Evolutionary conservation across 2,329 filamentous ascomycete genomes (phyloP).

Genomic region (Ceratocystis eucalypticola): DNA sequence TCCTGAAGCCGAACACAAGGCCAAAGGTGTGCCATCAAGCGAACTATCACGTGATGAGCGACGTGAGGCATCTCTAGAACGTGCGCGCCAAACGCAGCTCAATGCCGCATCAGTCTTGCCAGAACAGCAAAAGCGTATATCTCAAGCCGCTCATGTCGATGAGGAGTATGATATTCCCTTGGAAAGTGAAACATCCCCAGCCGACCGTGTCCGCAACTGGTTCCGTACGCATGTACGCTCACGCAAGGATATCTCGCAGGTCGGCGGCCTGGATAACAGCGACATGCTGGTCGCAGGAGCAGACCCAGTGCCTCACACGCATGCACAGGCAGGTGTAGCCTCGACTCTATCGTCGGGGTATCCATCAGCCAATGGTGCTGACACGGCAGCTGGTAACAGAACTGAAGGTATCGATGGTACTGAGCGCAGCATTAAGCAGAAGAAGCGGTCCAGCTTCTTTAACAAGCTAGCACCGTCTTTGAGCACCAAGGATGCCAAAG

Average conservation of each 20-base stretch:
- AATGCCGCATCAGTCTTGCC: slow-evolving; percentile 1
- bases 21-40: slow-evolving; percentile 1
- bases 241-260: slow-evolving; percentile 13
- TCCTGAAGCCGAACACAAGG: not conserved
- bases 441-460: slow-evolving; percentile 15
- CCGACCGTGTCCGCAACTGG: slow-evolving; percentile 16
- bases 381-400: not conserved
- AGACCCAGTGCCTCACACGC: slow-evolving; percentile 2
- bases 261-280: slow-evolving; percentile 12
- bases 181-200: slow-evolving; percentile 9
- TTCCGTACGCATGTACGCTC: slow-evolving; percentile 12
- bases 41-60: slow-evolving; percentile 9
- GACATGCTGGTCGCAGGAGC: slow-evolving; percentile 12
- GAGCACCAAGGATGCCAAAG: slow-evolving; percentile 5
- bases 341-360: not conserved
- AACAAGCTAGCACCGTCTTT: slow-evolving; percentile 9
- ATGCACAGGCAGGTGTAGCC: not conserved
- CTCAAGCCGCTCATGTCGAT: not conserved
- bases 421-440: slow-evolving; percentile 5
- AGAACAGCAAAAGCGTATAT: not conserved
- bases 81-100: slow-evolving; percentile 9
- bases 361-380: not conserved
- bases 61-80: slow-evolving; percentile 12
- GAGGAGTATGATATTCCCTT: slow-evolving; percentile 9
- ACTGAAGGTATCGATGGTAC: not conserved